Conservation (phyloP, 208 protist species). For the Trypanosoma conorhini region DNA sequence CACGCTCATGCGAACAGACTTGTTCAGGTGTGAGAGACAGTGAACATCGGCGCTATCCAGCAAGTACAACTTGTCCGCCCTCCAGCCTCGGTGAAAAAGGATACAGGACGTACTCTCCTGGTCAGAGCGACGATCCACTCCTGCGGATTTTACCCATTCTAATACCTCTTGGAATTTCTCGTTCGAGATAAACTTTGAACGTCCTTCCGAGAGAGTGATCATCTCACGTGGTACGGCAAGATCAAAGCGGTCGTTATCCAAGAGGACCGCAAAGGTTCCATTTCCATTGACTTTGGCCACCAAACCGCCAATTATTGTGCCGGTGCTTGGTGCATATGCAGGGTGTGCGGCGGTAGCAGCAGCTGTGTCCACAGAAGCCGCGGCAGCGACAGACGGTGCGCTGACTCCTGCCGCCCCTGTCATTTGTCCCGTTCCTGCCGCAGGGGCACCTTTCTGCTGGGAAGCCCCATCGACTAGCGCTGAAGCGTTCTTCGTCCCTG, state of each 20-base stretch:
- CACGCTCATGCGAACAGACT: conserved; percentile 77
- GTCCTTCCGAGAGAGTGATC: conserved; percentile 60
- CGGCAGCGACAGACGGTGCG: neutral
- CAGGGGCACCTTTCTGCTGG: neutral
- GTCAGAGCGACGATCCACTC: conserved; percentile 56
- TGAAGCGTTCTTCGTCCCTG: neutral
- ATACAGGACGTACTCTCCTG: conserved; percentile 78
- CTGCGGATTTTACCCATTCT: conserved; percentile 79
- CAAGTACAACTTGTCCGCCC: conserved; percentile 78
- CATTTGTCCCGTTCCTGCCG: neutral
- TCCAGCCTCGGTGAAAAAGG: conserved; percentile 82
- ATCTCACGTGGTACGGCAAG: conserved; percentile 65
- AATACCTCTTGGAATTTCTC: conserved; percentile 60
- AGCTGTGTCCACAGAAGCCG: neutral
- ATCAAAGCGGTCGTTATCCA: conserved; percentile 88
- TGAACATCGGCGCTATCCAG: conserved; percentile 74
- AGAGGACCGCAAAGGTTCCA: conserved; percentile 69
- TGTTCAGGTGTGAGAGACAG: conserved; percentile 68
- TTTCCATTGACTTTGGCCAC: conserved; percentile 83
- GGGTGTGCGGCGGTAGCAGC: neutral
- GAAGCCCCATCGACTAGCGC: neutral
- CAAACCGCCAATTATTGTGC: conserved; percentile 57
- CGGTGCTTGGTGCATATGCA: conserved; percentile 11
- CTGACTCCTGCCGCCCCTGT: neutral
- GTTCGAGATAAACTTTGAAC: conserved; percentile 51